Evolutionary conservation across 129 eudicot genomes (phyloP).

Genomic region (Centrapalus pauciflorus): DNA sequence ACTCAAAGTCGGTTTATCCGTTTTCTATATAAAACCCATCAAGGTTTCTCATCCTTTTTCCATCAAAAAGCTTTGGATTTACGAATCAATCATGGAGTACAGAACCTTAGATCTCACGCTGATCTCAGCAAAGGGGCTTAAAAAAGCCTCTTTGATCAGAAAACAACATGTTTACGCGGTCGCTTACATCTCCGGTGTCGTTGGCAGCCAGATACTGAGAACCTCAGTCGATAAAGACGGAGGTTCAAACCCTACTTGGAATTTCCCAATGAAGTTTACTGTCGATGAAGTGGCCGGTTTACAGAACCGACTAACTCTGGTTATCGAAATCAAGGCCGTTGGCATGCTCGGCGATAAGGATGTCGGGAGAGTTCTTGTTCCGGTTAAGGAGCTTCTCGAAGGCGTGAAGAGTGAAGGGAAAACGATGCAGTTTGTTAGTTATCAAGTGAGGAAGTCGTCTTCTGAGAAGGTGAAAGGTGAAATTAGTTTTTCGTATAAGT

Average conservation of each 20-base stretch:
- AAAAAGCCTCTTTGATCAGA: conserved; percentile 36
- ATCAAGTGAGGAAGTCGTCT: conserved; percentile 42
- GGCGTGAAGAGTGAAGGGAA: neutral
- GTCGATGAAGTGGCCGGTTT: conserved; percentile 37
- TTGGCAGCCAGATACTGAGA: conserved; percentile 15
- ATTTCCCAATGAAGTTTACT: conserved; percentile 44
- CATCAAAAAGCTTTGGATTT: too few species aligned
- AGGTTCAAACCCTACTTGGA: conserved; percentile 49
- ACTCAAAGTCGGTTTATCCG: neutral
- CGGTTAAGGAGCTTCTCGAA: conserved; percentile 36
- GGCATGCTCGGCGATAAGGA: conserved; percentile 46
- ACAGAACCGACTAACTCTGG: conserved; percentile 27
- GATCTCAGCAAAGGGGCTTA: conserved; percentile 46
- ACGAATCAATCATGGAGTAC: conserved; percentile 2
- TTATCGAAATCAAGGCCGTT: conserved; percentile 32
- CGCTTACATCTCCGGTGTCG: conserved; percentile 42
- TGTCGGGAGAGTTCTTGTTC: conserved; percentile 44
- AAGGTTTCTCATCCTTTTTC: neutral
- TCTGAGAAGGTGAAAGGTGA: conserved; percentile 40
- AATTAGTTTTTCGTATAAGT: conserved; percentile 39
- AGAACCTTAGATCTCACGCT: conserved; percentile 37
- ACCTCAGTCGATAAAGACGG: conserved; percentile 43
- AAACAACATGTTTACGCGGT: conserved; percentile 51
- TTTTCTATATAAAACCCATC: neutral
- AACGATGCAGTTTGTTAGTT: conserved; percentile 24